Percentiles rank a stretch among this genome's conserved stretches.
Conservation (phyloP, 257 asterid species). For the Forsythia viridissima region DNA sequence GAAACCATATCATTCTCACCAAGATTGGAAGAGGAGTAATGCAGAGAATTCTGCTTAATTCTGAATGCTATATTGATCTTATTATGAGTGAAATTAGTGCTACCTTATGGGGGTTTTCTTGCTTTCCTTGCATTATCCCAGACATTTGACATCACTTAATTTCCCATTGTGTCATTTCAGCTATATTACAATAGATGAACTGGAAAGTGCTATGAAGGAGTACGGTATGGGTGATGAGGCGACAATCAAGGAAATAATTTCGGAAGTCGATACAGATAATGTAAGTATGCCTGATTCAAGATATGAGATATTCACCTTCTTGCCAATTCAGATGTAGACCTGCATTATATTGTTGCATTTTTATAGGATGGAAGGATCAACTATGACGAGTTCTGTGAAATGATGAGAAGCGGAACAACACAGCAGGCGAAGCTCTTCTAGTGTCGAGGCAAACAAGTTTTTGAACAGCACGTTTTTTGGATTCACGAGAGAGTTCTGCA, state of each 20-base stretch:
- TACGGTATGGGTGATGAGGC: constrained; percentile 68
- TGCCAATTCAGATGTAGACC: neutral
- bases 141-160: neutral
- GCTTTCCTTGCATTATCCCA: neutral
- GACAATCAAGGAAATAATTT: constrained; percentile 62
- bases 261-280: constrained; percentile 73
- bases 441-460: constrained; percentile 12
- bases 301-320: neutral
- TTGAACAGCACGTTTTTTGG: constrained; percentile 17
- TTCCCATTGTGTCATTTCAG: constrained; percentile 31
- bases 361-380: constrained; percentile 81
- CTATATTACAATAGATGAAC: constrained; percentile 67
- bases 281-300: constrained; percentile 37
- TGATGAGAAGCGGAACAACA: constrained; percentile 89
- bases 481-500: constrained; percentile 8
- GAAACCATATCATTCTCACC: neutral
- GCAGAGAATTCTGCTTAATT: neutral
- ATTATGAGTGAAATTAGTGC: neutral
- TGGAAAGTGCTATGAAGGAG: constrained; percentile 71
- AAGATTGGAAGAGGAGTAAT: neutral
- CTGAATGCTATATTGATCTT: neutral
- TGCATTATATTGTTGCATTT: constrained; percentile 11
- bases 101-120: neutral
- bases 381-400: constrained; percentile 85
- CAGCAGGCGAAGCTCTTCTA: constrained; percentile 63